These are phyloP conservation scores for Cylindrotheca fusiformis DNA, from an alignment of 108 stramenopile genomes.

Conservation along the genomic window DNA sequence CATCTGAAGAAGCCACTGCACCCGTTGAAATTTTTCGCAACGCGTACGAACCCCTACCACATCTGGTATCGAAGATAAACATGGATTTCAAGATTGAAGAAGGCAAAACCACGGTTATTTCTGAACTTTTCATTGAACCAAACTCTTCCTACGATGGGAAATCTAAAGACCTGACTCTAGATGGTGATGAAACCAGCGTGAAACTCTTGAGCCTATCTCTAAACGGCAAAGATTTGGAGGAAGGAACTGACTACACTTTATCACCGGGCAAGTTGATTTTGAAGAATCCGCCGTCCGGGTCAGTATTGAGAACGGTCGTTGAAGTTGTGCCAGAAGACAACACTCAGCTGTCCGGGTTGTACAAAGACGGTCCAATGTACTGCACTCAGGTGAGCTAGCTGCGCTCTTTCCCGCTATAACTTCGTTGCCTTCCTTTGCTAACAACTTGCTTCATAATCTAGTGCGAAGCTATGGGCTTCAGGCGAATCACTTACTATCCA, in stretches of 20 bases:
- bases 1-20: constrained; percentile 3
- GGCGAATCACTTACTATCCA: constrained; percentile 91
- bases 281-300: constrained; percentile 18
- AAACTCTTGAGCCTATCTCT: constrained; percentile 42
- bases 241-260: constrained; percentile 55
- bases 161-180: constrained; percentile 65
- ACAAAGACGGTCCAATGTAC: constrained; percentile 84
- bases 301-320: constrained; percentile 56
- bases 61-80: constrained; percentile 46
- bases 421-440: not conserved
- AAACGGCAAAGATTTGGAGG: constrained; percentile 45
- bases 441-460: not conserved
- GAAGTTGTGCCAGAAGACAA: constrained; percentile 86
- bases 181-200: constrained; percentile 76
- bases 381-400: constrained; percentile 71
- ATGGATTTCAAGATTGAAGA: constrained; percentile 77
- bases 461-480: constrained; percentile 80
- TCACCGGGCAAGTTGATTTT: constrained; percentile 52
- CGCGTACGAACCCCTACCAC: constrained; percentile 65
- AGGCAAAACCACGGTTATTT: constrained; percentile 62
- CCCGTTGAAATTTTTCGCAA: constrained; percentile 68
- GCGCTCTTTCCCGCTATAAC: not conserved
- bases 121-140: constrained; percentile 31
- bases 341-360: constrained; percentile 90
- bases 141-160: constrained; percentile 23